Evolutionary conservation across 2,329 filamentous ascomycete species (phyloP).

Genomic region (Aureobasidium subglaciale): DNA sequence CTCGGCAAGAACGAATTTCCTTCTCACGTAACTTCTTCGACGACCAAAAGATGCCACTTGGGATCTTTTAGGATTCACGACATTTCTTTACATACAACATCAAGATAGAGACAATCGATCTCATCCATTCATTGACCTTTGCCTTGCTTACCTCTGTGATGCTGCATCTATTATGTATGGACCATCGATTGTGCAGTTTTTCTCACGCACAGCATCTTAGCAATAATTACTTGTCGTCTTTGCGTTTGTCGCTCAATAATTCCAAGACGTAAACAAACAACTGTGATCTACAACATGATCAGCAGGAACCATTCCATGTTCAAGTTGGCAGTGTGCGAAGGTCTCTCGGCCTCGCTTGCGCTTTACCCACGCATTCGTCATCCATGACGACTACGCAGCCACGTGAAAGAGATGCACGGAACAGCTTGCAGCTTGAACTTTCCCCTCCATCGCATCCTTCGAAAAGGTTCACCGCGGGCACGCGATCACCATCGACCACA

Average conservation of each 20-base stretch:
- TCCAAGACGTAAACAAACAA: background rate
- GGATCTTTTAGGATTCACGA: constrained; percentile 13
- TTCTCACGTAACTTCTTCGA: constrained; percentile 3
- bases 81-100: background rate
- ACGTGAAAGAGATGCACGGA: constrained; percentile 4
- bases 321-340: background rate
- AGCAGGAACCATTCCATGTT: background rate
- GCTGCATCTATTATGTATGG: too few relatives aligned
- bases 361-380: background rate
- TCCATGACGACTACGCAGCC: background rate
- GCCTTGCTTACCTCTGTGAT: background rate
- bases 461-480: background rate
- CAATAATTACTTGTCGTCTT: too few relatives aligned
- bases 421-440: background rate
- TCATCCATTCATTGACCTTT: background rate
- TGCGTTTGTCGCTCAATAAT: background rate
- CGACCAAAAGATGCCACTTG: constrained; percentile 12
- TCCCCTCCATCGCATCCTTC: background rate
- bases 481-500: constrained; percentile 2
- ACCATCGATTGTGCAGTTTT: too few relatives aligned
- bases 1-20: constrained; percentile 9
- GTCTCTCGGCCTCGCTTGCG: background rate
- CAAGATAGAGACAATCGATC: constrained; percentile 3
- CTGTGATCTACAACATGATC: background rate
- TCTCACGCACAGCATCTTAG: too few relatives aligned